phyloP scores from a whole-genome alignment of 768 basidiomycete species.

The Suillus americanus region DNA sequence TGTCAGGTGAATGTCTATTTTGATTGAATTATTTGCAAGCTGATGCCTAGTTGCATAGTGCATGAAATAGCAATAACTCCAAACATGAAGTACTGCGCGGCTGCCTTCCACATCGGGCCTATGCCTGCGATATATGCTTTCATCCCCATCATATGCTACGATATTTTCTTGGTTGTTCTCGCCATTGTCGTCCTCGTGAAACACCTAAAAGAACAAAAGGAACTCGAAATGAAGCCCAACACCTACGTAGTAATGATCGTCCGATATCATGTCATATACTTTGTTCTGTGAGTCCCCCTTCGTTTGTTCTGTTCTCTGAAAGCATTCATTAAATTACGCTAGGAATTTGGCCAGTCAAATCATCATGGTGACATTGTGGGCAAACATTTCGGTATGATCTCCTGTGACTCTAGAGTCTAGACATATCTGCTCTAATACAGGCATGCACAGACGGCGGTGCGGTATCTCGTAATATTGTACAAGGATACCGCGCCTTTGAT shows the following conservation, averaged over 20 bases:
- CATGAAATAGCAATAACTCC: background rate
- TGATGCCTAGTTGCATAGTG: background rate
- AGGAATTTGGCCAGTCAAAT: background rate
- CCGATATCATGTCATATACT: background rate
- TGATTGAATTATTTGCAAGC: background rate
- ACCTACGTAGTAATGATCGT: background rate
- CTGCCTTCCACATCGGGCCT: background rate
- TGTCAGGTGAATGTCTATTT: background rate
- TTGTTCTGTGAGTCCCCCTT: background rate
- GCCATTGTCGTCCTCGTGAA: background rate
- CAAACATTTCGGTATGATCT: background rate
- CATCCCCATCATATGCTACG: background rate
- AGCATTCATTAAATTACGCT: background rate
- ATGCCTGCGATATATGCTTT: background rate
- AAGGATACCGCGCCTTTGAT: background rate
- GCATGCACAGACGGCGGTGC: background rate
- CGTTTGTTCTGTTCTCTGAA: background rate
- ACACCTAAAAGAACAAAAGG: background rate
- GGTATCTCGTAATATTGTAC: background rate
- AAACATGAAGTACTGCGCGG: background rate
- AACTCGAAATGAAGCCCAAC: background rate
- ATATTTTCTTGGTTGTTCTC: background rate
- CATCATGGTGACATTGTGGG: background rate
- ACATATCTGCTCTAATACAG: background rate
- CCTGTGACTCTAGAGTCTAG: background rate